phyloP scores from a whole-genome alignment of 2,329 filamentous ascomycete genomes.

The Piedraia hortae region DNA sequence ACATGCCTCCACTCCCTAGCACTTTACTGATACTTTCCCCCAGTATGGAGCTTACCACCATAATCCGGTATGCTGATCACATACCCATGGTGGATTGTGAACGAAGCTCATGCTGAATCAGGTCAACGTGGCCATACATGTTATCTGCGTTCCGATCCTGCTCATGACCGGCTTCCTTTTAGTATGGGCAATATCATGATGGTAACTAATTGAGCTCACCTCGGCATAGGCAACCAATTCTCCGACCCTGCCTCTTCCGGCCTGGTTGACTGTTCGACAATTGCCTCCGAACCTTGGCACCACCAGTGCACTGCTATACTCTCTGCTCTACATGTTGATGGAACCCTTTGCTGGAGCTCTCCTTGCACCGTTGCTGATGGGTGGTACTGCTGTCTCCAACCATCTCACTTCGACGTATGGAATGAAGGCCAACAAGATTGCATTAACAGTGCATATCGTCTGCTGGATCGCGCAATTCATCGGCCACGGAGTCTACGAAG shows the following conservation, averaged over 20 bases:
- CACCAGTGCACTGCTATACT: slow-evolving; percentile 33
- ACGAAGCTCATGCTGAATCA: too few species aligned
- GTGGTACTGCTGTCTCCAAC: slow-evolving; percentile 46
- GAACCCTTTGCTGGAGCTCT: slow-evolving; percentile 74
- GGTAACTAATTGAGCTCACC: slow-evolving; percentile 1
- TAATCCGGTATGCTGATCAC: slow-evolving; percentile 31
- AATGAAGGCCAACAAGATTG: slow-evolving; percentile 32
- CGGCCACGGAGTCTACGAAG: slow-evolving; percentile 72
- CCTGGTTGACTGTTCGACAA: slow-evolving; percentile 25
- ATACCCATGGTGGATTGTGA: too few species aligned
- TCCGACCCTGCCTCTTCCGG: slow-evolving; percentile 25
- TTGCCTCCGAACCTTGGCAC: slow-evolving; percentile 33
- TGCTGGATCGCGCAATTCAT: slow-evolving; percentile 79
- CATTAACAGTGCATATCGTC: slow-evolving; percentile 39
- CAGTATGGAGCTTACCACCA: slow-evolving; percentile 71
- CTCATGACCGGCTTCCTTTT: slow-evolving; percentile 43
- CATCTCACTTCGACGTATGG: slow-evolving; percentile 40
- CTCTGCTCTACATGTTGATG: slow-evolving; percentile 62
- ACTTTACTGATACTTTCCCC: slow-evolving; percentile 2
- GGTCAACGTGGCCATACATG: slow-evolving; percentile 55
- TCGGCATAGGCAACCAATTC: slow-evolving; percentile 26
- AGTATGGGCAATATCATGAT: slow-evolving; percentile 21
- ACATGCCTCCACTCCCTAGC: not conserved
- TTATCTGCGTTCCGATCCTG: slow-evolving; percentile 52
- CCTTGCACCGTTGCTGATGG: slow-evolving; percentile 49